Base-by-base conservation (phyloP, 2,329 filamentous ascomycete genomes). In the Aurifilum marmelostoma region DNA sequence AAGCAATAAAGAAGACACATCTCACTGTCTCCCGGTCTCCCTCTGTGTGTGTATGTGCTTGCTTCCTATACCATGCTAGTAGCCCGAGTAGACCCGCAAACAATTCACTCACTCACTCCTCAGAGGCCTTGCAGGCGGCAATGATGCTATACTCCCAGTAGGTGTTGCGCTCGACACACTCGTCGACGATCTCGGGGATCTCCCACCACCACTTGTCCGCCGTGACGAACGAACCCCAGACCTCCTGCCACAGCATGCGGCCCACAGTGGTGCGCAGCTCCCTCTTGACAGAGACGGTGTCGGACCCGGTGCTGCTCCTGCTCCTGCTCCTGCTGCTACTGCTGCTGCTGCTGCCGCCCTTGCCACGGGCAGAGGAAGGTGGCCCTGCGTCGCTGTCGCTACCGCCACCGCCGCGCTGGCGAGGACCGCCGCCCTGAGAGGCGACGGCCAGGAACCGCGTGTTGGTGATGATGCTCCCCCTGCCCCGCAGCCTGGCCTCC, bases 161-260 rank as follows among this genome's bases (percentile, higher is more conserved):
- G 0, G 88, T 90, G 5, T 83, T 83, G 70, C 85, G 75, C 67
- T 82, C 77, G 21, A 83, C 74, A 70, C 88, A 90, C 75, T 90
- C 88, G 54, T 84, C 80, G 2, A 88, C 77, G 68, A 86, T 87
- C 1, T 77, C 80, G 16, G 79, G 76, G 41, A 89, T 84, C 56
- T 90, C 86, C 88, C 88, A 90, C 88, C 88, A 90, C 87, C 87
- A 89, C 58, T 75, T 79, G 8, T 82, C 76, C 0, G 81, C 81
- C 2, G 80, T 81, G 11, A 88, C 82, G 69, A 82, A 84, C 3
- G 75, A 74, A 0, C 88, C 87, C 88, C 88, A 90, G 16, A 87
- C 82, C 73, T 89, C 84, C 73, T 83, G 82, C 88, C 88, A 90
- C 24, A 90, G 77, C 80, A 87, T 83, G 47, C 86, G 82, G 0